phyloP scores from a whole-genome alignment of 176 grass and related monocot genomes.

The Themeda triandra region DNA sequence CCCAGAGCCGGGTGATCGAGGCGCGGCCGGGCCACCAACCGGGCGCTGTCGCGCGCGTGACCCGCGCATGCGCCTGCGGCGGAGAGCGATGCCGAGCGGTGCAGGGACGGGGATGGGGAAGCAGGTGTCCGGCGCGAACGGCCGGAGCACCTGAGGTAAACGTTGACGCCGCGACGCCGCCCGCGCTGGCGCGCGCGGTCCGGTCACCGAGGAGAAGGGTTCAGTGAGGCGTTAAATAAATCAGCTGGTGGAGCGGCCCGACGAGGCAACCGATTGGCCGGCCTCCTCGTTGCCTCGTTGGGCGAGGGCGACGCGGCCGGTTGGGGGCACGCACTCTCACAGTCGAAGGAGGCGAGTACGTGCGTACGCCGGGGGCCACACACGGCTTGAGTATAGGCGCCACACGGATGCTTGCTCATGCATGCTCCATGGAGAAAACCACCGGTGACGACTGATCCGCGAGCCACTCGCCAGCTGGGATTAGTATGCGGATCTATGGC shows the following conservation, averaged over 20 bases:
- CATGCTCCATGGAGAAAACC: not conserved
- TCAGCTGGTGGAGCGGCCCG: not conserved
- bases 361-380: not conserved
- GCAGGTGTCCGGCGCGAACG: not conserved
- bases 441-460: not conserved
- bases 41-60: not conserved
- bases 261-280: not conserved
- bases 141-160: no score
- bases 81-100: not conserved
- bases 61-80: not conserved
- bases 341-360: no score
- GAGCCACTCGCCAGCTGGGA: not conserved
- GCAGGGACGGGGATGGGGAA: not conserved
- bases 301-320: not conserved
- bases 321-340: not conserved
- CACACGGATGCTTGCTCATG: not conserved
- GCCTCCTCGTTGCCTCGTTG: not conserved
- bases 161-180: no score
- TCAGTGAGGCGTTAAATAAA: no score
- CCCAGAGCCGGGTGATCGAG: no score
- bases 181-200: no score
- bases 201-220: no score
- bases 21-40: not conserved
- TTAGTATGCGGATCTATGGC: no score
- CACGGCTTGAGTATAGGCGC: not conserved